A percentile compares a stretch with the other conserved stretches of the same genome.
These are phyloP conservation scores for Fusarium albosuccineum DNA, from an alignment of 2,329 filamentous ascomycete species.

Conservation along the genomic window DNA sequence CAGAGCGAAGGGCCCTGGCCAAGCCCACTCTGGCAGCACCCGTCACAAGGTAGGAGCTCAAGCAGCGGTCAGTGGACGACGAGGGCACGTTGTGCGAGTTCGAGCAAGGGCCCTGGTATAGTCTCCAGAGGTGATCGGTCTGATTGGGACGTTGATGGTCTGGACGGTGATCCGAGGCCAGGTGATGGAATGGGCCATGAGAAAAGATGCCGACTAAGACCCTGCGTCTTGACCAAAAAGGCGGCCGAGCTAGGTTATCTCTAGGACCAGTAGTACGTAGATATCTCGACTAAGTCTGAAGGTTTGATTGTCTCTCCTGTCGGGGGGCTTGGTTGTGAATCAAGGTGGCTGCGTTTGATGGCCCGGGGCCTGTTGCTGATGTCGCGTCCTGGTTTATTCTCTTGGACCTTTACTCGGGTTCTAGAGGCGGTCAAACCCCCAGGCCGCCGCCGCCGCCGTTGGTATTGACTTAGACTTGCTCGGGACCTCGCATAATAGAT, in stretches of 20 bases:
- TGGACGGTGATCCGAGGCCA: conserved; percentile 37
- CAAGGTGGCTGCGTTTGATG: conserved; percentile 10
- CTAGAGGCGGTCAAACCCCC: conserved; percentile 34
- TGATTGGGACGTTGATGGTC: conserved; percentile 28
- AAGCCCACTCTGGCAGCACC: conserved; percentile 43
- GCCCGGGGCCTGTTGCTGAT: conserved; percentile 1
- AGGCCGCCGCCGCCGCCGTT: conserved; percentile 32
- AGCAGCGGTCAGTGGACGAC: conserved; percentile 47
- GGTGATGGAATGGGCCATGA: conserved; percentile 34
- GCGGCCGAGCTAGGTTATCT: conserved; percentile 2
- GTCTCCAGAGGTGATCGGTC: conserved; percentile 27
- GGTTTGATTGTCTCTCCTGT: conserved; percentile 7
- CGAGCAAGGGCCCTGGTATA: conserved; percentile 33
- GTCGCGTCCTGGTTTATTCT: conserved; percentile 3
- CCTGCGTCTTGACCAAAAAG: conserved; percentile 19
- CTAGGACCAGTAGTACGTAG: conserved; percentile 7
- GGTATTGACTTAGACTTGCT: conserved; percentile 36
- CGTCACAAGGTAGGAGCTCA: conserved; percentile 41
- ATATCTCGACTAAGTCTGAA: conserved; percentile 17
- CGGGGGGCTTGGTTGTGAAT: not conserved
- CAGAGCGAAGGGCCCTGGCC: conserved; percentile 37
- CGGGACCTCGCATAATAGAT: conserved; percentile 42
- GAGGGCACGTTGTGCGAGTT: conserved; percentile 36
- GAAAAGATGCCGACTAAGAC: conserved; percentile 33
- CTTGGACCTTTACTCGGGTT: conserved; percentile 17